Conservation (phyloP, 1,284 basidiomycete species). For the Leccinum variabile region DNA sequence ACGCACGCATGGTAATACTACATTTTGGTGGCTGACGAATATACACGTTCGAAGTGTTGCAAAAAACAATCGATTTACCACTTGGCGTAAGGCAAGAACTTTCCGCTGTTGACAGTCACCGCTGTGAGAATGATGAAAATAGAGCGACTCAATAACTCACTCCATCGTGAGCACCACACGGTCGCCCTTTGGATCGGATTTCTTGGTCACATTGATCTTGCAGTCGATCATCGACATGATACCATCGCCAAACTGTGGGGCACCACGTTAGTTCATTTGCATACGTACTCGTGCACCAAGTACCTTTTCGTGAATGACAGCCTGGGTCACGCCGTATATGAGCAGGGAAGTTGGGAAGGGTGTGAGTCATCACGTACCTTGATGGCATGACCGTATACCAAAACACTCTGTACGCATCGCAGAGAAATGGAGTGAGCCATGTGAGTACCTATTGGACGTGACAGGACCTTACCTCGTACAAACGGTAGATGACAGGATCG, state of each 20-base stretch:
- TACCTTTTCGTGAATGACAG: conserved; percentile 86
- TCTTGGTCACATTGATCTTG: conserved; percentile 69
- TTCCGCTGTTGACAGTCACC: conserved; percentile 49
- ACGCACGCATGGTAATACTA: conserved; percentile 2
- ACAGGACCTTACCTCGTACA: conserved; percentile 66
- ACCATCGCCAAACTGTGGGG: conserved; percentile 77
- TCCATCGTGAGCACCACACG: conserved; percentile 82
- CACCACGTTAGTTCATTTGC: neutral
- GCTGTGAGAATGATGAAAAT: conserved; percentile 5
- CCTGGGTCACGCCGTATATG: conserved; percentile 39
- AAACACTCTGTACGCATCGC: conserved; percentile 49
- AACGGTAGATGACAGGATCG: conserved; percentile 82
- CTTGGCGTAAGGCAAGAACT: conserved; percentile 70
- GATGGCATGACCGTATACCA: conserved; percentile 82
- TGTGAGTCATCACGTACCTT: conserved; percentile 47
- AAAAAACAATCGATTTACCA: conserved; percentile 44
- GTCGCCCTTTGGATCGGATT: conserved; percentile 80
- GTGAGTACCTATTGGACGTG: neutral
- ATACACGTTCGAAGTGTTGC: conserved; percentile 1
- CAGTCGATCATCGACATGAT: conserved; percentile 94
- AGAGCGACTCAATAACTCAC: conserved; percentile 45
- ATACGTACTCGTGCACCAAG: neutral
- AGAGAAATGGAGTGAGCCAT: conserved; percentile 5
- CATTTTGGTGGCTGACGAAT: neutral
- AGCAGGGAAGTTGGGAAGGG: neutral